phyloP scores from a whole-genome alignment of 257 asterid genomes.

The Solanum tarijense region DNA sequence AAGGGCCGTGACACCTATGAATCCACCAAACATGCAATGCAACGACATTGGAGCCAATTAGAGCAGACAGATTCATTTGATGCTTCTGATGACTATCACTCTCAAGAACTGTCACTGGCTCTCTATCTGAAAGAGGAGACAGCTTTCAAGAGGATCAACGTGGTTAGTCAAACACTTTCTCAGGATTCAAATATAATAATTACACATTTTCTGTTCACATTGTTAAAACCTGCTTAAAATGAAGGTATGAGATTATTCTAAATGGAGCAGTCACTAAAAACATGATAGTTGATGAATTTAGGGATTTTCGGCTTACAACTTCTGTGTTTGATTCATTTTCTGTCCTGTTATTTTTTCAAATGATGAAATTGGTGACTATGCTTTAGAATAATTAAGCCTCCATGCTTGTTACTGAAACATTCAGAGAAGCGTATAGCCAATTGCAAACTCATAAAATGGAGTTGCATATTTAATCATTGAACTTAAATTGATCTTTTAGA shows the following conservation, averaged over 20 bases:
- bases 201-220: background rate
- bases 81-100: constrained; percentile 67
- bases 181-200: background rate
- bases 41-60: constrained; percentile 67
- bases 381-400: background rate
- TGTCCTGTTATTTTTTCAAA: background rate
- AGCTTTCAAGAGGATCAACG: constrained; percentile 45
- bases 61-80: constrained; percentile 72
- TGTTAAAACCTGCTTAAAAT: background rate
- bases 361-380: background rate
- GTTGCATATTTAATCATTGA: background rate
- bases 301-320: background rate
- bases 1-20: constrained; percentile 43
- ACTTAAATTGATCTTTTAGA: background rate
- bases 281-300: background rate
- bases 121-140: constrained; percentile 57
- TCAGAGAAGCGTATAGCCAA: background rate
- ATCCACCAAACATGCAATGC: constrained; percentile 28
- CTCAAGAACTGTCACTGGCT: constrained; percentile 74
- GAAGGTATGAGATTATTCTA: background rate
- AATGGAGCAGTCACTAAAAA: background rate
- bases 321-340: background rate
- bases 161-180: constrained; percentile 33
- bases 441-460: background rate
- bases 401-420: background rate